Evolutionary conservation across 2,329 filamentous ascomycete genomes (phyloP).

Genomic region (Trichoderma sp.): DNA sequence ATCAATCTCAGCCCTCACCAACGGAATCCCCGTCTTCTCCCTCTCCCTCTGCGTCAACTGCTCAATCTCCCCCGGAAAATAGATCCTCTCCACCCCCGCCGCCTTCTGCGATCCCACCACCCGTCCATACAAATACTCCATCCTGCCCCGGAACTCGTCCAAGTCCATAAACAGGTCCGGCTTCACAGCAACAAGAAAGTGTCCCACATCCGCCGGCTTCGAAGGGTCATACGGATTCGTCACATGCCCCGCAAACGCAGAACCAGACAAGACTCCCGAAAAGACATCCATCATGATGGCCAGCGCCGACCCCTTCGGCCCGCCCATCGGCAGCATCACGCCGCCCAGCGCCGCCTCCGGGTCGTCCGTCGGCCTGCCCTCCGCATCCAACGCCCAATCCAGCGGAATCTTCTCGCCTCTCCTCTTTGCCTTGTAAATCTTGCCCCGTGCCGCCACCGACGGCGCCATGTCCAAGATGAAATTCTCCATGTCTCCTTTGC

Average conservation of each 20-base stretch:
- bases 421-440: slow-evolving; percentile 67
- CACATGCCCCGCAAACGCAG: slow-evolving; percentile 75
- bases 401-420: slow-evolving; percentile 66
- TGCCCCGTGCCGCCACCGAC: slow-evolving; percentile 66
- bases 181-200: slow-evolving; percentile 70
- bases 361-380: slow-evolving; percentile 69
- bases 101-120: slow-evolving; percentile 55
- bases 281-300: slow-evolving; percentile 89
- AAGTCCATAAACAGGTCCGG: slow-evolving; percentile 71
- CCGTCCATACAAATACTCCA: slow-evolving; percentile 53
- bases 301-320: slow-evolving; percentile 75
- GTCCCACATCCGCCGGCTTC: slow-evolving; percentile 66
- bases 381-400: slow-evolving; percentile 72
- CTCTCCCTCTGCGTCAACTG: slow-evolving; percentile 51
- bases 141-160: slow-evolving; percentile 65
- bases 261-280: slow-evolving; percentile 73
- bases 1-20: slow-evolving; percentile 55
- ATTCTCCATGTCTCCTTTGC: slow-evolving; percentile 44
- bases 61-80: slow-evolving; percentile 62
- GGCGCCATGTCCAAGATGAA: slow-evolving; percentile 79
- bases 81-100: slow-evolving; percentile 55
- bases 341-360: slow-evolving; percentile 68
- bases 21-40: slow-evolving; percentile 55
- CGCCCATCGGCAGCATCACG: slow-evolving; percentile 84
- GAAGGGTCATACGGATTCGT: slow-evolving; percentile 73